A percentile compares a stretch with the other conserved stretches of the same genome.
Conservation (phyloP, 2,329 filamentous ascomycete genomes). For the Paramyrothecium sp. region DNA sequence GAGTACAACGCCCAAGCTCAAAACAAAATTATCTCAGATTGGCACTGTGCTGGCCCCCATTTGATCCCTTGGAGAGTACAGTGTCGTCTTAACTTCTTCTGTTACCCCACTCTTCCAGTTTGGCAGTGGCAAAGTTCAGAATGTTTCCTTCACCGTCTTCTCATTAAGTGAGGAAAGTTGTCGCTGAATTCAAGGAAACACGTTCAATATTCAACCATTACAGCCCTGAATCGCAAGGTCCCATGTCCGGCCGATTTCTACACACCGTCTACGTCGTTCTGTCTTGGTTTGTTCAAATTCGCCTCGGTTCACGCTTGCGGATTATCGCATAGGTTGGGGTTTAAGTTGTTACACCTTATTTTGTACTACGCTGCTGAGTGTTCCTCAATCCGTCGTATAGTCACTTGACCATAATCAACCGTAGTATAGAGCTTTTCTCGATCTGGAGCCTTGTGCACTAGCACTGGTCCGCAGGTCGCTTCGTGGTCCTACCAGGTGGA, state of each 20-base stretch:
- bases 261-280: too few relatives aligned
- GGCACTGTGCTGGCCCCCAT: conserved; percentile 5
- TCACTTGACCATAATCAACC: conserved; percentile 23
- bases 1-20: conserved; percentile 1
- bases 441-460: conserved; percentile 18
- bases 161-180: too few relatives aligned
- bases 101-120: background rate
- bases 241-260: too few relatives aligned
- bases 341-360: conserved; percentile 15
- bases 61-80: background rate
- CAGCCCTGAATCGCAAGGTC: too few relatives aligned
- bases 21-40: conserved; percentile 2
- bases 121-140: too few relatives aligned
- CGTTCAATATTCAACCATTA: too few relatives aligned
- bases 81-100: background rate
- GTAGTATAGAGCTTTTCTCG: conserved; percentile 9
- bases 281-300: too few relatives aligned
- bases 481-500: background rate
- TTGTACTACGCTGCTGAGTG: conserved; percentile 20
- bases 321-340: background rate
- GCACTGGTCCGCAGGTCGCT: conserved; percentile 13
- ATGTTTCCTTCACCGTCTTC: too few relatives aligned
- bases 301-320: background rate
- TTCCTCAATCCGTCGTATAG: conserved; percentile 17
- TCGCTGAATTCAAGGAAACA: too few relatives aligned